A percentile compares a stretch with the other conserved stretches of the same genome.
These are phyloP conservation scores for Curvularia spicifera DNA, from an alignment of 2,329 filamentous ascomycete species.

Conservation along the genomic window DNA sequence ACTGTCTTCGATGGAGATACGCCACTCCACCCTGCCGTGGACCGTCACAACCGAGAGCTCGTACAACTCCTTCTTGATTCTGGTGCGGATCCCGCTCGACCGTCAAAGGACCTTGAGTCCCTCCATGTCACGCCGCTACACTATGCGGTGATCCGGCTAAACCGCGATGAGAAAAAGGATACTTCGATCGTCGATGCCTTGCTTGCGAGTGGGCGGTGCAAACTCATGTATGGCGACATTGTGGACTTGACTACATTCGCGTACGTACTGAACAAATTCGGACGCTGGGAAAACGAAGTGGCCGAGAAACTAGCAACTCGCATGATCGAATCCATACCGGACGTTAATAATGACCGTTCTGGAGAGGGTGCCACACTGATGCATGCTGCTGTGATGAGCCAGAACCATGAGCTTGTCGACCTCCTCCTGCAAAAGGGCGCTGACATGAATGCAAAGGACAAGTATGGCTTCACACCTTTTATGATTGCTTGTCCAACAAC, in stretches of 20 bases:
- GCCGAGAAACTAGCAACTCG: background rate
- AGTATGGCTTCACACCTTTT: background rate
- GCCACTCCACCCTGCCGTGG: slow-evolving; percentile 23
- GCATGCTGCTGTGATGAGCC: background rate
- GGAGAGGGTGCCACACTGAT: background rate
- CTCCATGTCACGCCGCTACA: background rate
- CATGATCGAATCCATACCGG: background rate
- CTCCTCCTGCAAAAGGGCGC: background rate
- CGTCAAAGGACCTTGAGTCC: background rate
- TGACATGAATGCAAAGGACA: background rate
- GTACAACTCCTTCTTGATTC: slow-evolving; percentile 19
- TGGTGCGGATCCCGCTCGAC: background rate
- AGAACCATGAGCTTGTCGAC: background rate
- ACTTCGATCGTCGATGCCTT: background rate
- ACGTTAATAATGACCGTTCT: background rate
- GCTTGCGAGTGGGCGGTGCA: background rate
- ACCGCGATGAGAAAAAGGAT: background rate
- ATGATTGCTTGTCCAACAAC: background rate
- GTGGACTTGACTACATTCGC: background rate
- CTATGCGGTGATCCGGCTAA: background rate
- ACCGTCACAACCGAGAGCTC: slow-evolving; percentile 16
- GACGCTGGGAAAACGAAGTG: background rate
- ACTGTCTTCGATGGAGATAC: slow-evolving; percentile 19
- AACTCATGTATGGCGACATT: background rate
- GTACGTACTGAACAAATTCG: background rate